Conservation (phyloP, 768 basidiomycete species). For the Podaxis sp. region DNA sequence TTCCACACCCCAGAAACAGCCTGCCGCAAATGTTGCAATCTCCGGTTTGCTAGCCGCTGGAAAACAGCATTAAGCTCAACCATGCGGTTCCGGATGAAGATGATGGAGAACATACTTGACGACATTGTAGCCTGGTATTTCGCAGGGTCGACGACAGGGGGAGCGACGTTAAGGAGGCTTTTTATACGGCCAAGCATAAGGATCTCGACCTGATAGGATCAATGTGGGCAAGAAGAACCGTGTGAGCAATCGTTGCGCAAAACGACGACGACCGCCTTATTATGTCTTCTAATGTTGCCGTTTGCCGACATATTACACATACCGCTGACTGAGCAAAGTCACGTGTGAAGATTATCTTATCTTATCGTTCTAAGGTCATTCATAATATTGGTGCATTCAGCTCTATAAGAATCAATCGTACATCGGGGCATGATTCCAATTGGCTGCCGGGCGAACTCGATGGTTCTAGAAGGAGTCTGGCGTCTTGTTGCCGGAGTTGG, state of each 20-base stretch:
- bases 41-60: conserved; percentile 22
- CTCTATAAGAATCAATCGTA: neutral
- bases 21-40: conserved; percentile 51
- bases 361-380: neutral
- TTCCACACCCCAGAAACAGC: conserved; percentile 87
- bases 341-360: neutral
- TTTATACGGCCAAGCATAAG: conserved; percentile 19
- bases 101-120: conserved; percentile 25
- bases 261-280: neutral
- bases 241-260: neutral
- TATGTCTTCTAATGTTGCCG: neutral
- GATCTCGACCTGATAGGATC: conserved; percentile 10
- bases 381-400: neutral
- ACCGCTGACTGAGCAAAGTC: neutral
- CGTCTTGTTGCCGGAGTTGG: neutral
- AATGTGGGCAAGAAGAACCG: neutral
- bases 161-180: conserved; percentile 14
- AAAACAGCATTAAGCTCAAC: conserved; percentile 14
- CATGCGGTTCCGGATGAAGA: neutral
- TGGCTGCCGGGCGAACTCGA: neutral
- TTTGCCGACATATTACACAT: neutral
- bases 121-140: conserved; percentile 41
- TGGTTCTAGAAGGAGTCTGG: neutral
- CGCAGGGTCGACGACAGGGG: conserved; percentile 32
- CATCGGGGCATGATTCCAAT: neutral